Conservation (phyloP, 2,329 filamentous ascomycete genomes). For the Rhynchosporium graminicola region DNA sequence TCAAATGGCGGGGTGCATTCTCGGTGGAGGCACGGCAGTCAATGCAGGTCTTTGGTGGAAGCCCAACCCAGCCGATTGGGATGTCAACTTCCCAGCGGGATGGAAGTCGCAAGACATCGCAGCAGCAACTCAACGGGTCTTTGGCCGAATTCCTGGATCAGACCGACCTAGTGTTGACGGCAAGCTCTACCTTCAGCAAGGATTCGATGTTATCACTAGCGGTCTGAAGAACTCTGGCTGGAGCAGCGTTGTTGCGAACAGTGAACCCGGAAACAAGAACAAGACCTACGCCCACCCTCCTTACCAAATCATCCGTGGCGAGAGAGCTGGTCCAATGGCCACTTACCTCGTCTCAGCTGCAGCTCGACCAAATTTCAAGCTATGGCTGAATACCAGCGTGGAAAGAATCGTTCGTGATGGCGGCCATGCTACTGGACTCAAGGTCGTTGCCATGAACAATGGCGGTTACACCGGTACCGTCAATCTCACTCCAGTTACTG, state of each 20-base stretch:
- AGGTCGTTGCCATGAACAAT: constrained; percentile 57
- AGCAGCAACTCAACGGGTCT: constrained; percentile 60
- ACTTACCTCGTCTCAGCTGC: constrained; percentile 68
- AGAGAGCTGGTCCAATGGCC: constrained; percentile 68
- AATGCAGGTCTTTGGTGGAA: constrained; percentile 72
- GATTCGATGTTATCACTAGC: constrained; percentile 61
- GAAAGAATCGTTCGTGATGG: constrained; percentile 64
- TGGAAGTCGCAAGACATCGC: constrained; percentile 68
- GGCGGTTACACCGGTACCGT: constrained; percentile 61
- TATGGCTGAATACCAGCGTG: constrained; percentile 68
- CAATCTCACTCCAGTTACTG: constrained; percentile 58
- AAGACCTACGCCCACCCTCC: constrained; percentile 62
- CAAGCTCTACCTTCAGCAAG: constrained; percentile 65
- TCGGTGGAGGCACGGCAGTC: constrained; percentile 57
- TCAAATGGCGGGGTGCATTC: constrained; percentile 70
- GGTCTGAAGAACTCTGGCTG: constrained; percentile 63
- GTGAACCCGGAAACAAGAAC: constrained; percentile 62
- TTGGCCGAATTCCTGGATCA: constrained; percentile 70
- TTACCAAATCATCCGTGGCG: constrained; percentile 67
- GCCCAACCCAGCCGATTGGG: constrained; percentile 66
- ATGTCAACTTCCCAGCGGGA: constrained; percentile 69
- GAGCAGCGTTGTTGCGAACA: constrained; percentile 57
- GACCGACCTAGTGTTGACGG: constrained; percentile 66
- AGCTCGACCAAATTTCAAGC: constrained; percentile 62
- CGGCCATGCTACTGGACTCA: constrained; percentile 64